These are phyloP conservation scores for Picochlorum sp. DNA, from an alignment of 139 green algal genomes.

Conservation along the genomic window DNA sequence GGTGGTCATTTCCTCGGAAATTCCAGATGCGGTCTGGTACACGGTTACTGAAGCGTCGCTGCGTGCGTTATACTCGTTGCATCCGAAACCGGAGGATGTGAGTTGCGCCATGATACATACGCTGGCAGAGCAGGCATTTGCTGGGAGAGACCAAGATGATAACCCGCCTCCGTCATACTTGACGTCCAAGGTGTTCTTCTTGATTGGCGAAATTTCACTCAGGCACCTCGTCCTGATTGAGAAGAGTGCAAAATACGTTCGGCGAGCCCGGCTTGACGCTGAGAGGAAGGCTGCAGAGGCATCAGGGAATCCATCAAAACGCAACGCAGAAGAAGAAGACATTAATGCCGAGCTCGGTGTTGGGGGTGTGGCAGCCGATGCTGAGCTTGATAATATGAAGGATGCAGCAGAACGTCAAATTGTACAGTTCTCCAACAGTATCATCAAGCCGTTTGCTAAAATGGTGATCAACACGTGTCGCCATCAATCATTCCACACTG, in stretches of 20 bases:
- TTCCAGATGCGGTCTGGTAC: slow-evolving; percentile 56
- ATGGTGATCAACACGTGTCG: slow-evolving; percentile 39
- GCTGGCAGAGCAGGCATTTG: slow-evolving; percentile 17
- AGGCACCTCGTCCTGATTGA: slow-evolving; percentile 75
- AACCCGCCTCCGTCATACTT: neutral
- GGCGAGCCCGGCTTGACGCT: slow-evolving; percentile 27
- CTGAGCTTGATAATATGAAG: slow-evolving; percentile 62
- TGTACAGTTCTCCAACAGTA: slow-evolving; percentile 19
- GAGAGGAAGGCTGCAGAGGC: slow-evolving; percentile 41
- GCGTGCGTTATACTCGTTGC: slow-evolving; percentile 67
- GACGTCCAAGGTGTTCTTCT: slow-evolving; percentile 63
- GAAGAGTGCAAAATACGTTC: slow-evolving; percentile 43
- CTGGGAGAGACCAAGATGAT: neutral
- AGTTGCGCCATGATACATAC: slow-evolving; percentile 34
- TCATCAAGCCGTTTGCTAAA: slow-evolving; percentile 51
- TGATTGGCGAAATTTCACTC: slow-evolving; percentile 67
- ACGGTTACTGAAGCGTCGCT: slow-evolving; percentile 64
- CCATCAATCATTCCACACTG: slow-evolving; percentile 22
- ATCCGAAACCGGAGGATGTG: slow-evolving; percentile 58
- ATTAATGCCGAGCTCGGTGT: slow-evolving; percentile 58
- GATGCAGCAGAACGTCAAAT: slow-evolving; percentile 56
- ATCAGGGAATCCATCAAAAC: slow-evolving; percentile 11
- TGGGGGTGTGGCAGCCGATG: slow-evolving; percentile 50
- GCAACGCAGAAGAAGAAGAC: slow-evolving; percentile 27
- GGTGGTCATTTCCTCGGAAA: slow-evolving; percentile 28